phyloP scores from a whole-genome alignment of 1,284 basidiomycete species.

The Malassezia obtusa region DNA sequence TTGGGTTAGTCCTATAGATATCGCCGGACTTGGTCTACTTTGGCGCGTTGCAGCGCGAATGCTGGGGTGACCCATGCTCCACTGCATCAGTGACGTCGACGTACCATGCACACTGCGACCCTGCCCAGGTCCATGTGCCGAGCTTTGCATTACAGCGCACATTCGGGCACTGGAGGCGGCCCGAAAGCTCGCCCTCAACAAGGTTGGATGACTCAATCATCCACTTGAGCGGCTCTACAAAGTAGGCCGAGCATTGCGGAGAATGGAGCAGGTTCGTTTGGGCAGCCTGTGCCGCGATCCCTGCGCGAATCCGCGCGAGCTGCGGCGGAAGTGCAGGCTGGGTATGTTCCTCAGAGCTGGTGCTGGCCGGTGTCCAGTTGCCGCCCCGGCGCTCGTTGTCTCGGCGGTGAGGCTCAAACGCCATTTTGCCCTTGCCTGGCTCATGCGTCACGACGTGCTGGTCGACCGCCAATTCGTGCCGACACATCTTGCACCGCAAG shows the following conservation, averaged over 20 bases:
- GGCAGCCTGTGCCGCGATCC: background rate
- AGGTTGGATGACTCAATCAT: slow-evolving; percentile 63
- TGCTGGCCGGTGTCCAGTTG: background rate
- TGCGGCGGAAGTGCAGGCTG: slow-evolving; percentile 3
- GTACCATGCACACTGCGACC: slow-evolving; percentile 77
- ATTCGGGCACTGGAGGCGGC: slow-evolving; percentile 84
- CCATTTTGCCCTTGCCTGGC: slow-evolving; percentile 36
- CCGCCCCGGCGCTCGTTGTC: slow-evolving; percentile 7
- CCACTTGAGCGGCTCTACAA: slow-evolving; percentile 95
- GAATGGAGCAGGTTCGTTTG: slow-evolving; percentile 24
- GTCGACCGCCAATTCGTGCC: slow-evolving; percentile 31
- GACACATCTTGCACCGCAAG: slow-evolving; percentile 39
- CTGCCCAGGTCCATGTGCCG: slow-evolving; percentile 94
- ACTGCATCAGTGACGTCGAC: slow-evolving; percentile 38
- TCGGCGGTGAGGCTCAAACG: slow-evolving; percentile 35
- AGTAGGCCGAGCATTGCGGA: slow-evolving; percentile 81
- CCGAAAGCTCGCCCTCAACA: slow-evolving; percentile 62
- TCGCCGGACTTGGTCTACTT: slow-evolving; percentile 65
- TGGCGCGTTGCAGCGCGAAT: slow-evolving; percentile 77
- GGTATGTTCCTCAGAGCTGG: background rate
- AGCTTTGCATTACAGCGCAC: slow-evolving; percentile 78
- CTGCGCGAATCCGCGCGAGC: background rate
- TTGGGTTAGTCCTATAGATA: slow-evolving; percentile 54
- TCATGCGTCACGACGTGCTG: slow-evolving; percentile 42
- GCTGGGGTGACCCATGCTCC: slow-evolving; percentile 55